Evolutionary conservation across 345 rosid species (phyloP), one percentile per base, ranked within the genome.

Genomic region (Anastatica hierochuntica): DNA sequence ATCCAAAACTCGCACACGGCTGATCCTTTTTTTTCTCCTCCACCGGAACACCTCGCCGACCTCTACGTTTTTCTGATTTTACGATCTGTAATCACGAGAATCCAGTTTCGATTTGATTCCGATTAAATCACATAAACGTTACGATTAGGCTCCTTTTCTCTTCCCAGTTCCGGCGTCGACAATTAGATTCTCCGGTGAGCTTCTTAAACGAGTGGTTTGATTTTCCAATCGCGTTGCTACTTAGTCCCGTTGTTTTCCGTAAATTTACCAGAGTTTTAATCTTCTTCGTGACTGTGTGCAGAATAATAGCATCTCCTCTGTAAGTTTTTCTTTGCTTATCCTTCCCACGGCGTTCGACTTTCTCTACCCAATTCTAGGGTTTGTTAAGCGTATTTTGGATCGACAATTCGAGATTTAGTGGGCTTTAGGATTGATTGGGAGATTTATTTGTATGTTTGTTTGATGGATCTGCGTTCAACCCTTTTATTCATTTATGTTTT

Each of bases 391-490:
- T 14, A 17, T 53, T 64, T 65, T 70, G 76, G 72, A 72, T 80
- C 62, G 46, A 21, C 33, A 39, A 43, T 60, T 66, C 55, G 52
- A 43, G 58, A 36, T 72, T 74, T 51, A 20, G 18, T 76, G 66
- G 75, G 71, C 52, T 73, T 59, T 60, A 62, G 75, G 38, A 54
- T 47, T 49, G 60, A 52, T 76, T 74, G 70, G 53, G 55, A 70
- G 49, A n/a, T 23, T 52, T 43, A 65, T 49, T 53, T 38, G 51
- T 50, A 21, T 29, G n/a, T n/a, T 52, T 20, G 21, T 52, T 64
- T 61, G 21, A 14, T 64, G 72, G 94, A 90, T 86, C 97, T 83
- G 52, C 10, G 40, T 58, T 74, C 48, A 64, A 61, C 70, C 62
- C 59, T 49, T 17, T 66, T 34, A 4, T 6, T 61, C 50, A 17